Evolutionary conservation across 495 filamentous ascomycete species (phyloP).

Genomic region (Penicillium canariense): DNA sequence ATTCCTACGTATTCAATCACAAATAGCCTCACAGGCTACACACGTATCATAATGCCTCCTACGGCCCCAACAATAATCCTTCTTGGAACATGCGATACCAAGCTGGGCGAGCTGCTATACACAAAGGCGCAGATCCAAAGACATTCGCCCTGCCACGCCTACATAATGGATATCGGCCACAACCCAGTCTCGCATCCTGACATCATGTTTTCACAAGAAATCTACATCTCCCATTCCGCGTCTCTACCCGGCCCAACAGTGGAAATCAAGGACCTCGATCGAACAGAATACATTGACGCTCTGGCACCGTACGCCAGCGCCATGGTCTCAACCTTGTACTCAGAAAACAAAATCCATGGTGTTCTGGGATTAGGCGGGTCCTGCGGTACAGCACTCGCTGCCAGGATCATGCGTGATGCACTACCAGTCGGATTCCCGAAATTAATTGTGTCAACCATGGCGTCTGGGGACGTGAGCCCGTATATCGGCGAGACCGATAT

Average conservation of each 20-base stretch:
- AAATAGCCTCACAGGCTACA: no score
- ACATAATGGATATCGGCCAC: slow-evolving; percentile 58
- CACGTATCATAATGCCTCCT: slow-evolving; percentile 13
- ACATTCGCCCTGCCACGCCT: slow-evolving; percentile 27
- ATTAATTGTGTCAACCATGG: slow-evolving; percentile 66
- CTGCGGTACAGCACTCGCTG: slow-evolving; percentile 54
- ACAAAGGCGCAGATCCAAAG: slow-evolving; percentile 46
- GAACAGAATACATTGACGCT: slow-evolving; percentile 48
- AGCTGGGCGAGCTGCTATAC: slow-evolving; percentile 59
- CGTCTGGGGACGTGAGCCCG: slow-evolving; percentile 55
- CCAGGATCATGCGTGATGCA: slow-evolving; percentile 55
- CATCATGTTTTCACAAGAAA: slow-evolving; percentile 48
- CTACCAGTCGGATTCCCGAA: slow-evolving; percentile 66
- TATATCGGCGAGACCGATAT: slow-evolving; percentile 66
- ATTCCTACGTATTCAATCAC: background rate
- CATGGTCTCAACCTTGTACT: slow-evolving; percentile 33
- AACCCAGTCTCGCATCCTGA: slow-evolving; percentile 34
- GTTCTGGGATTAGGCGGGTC: slow-evolving; percentile 58
- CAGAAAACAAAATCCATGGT: slow-evolving; percentile 45
- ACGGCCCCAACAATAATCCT: slow-evolving; percentile 50
- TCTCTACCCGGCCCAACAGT: background rate
- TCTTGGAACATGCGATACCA: slow-evolving; percentile 69
- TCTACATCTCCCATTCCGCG: slow-evolving; percentile 19
- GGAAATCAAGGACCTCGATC: slow-evolving; percentile 27
- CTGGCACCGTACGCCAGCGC: slow-evolving; percentile 44